These are phyloP conservation scores for Exserohilum rostratum DNA, from an alignment of 2,329 filamentous ascomycete genomes.

Conservation along the genomic window DNA sequence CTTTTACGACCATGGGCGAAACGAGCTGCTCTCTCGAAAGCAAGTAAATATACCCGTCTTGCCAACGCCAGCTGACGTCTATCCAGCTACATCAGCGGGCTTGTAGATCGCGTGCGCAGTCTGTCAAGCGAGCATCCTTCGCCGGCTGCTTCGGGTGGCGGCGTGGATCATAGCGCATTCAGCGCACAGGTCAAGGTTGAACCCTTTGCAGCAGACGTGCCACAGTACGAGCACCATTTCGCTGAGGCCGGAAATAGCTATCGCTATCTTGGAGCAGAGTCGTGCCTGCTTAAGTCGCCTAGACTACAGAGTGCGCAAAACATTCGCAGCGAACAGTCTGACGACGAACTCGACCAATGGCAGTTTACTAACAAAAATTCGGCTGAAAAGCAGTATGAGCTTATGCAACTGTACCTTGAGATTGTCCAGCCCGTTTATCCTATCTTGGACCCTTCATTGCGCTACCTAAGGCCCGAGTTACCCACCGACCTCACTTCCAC, in stretches of 20 bases:
- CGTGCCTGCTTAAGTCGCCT: constrained; percentile 42
- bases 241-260: constrained; percentile 41
- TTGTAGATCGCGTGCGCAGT: constrained; percentile 45
- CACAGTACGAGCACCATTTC: constrained; percentile 43
- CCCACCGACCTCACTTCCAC: constrained; percentile 31
- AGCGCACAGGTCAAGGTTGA: constrained; percentile 20
- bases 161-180: constrained; percentile 16
- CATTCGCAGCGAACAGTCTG: constrained; percentile 19
- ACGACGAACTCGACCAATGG: constrained; percentile 35
- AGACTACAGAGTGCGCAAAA: constrained; percentile 27
- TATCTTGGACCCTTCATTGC: constrained; percentile 34
- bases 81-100: constrained; percentile 43
- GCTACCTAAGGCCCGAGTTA: constrained; percentile 32
- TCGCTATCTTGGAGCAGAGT: constrained; percentile 44
- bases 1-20: constrained; percentile 44
- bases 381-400: constrained; percentile 33
- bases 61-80: constrained; percentile 14
- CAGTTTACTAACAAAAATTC: constrained; percentile 31
- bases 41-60: constrained; percentile 9
- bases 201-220: constrained; percentile 17
- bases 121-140: constrained; percentile 28
- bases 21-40: constrained; percentile 41
- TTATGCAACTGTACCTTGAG: constrained; percentile 39
- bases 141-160: constrained; percentile 24
- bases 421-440: constrained; percentile 39